These are phyloP conservation scores for Secale cereale DNA, from an alignment of 176 grass and related monocot species.

Conservation along the genomic window DNA sequence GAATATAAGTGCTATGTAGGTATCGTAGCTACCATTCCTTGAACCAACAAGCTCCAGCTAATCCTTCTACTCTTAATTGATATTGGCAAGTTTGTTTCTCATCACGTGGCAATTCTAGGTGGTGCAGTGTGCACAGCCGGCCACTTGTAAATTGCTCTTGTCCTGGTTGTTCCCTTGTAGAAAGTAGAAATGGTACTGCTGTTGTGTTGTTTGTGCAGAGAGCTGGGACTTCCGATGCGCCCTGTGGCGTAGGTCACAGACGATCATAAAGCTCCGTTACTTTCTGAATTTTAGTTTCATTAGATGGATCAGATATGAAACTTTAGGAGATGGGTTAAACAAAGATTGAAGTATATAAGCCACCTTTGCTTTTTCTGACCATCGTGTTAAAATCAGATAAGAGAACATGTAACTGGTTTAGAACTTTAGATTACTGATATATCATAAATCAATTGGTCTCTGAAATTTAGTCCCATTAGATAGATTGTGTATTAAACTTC, in stretches of 20 bases:
- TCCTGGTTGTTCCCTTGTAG: neutral
- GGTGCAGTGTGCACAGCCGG: constrained; percentile 19
- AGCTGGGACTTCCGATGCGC: neutral
- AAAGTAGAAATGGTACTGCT: neutral
- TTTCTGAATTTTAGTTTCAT: constrained; percentile 8
- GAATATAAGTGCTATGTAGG: constrained; percentile 12
- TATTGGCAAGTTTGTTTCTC: neutral
- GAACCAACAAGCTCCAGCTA: neutral
- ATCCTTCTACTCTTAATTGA: neutral
- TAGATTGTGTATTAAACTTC: constrained; percentile 4
- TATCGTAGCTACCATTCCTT: neutral
- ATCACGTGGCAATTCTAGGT: neutral
- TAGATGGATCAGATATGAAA: neutral
- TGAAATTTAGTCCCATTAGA: constrained; percentile 22
- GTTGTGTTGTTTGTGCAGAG: neutral
- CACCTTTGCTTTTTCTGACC: no score
- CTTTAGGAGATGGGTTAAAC: neutral
- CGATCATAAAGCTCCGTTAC: neutral
- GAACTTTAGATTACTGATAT: constrained; percentile 3
- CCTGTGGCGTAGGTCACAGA: constrained; percentile 6
- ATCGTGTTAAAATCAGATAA: constrained; percentile 33
- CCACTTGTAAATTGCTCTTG: neutral
- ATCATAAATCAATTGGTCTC: neutral
- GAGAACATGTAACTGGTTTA: constrained; percentile 1
- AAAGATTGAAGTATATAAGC: neutral